Evolutionary conservation across 2,329 filamentous ascomycete species (phyloP).

Genomic region (Phyllachora maydis): DNA sequence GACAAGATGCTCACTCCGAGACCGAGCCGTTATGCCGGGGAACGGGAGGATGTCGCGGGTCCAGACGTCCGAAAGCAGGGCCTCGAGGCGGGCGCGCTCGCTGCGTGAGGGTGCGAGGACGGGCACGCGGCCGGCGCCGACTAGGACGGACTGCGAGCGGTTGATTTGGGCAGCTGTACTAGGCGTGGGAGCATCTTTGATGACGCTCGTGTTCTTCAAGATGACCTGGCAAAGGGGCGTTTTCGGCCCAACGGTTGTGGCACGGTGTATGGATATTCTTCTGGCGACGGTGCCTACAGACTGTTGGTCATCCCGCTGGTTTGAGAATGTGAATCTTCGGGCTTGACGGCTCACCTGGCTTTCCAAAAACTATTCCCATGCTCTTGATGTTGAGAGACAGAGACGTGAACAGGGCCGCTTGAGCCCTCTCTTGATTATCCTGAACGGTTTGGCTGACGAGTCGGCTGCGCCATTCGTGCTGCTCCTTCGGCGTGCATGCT

Average conservation of each 20-base stretch:
- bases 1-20: conserved; percentile 50
- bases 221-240: conserved; percentile 55
- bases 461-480: conserved; percentile 58
- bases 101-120: conserved; percentile 54
- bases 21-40: conserved; percentile 53
- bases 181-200: conserved; percentile 29
- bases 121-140: conserved; percentile 41
- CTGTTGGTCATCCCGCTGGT: too few species aligned
- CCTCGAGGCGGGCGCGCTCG: conserved; percentile 61
- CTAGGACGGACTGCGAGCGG: conserved; percentile 62
- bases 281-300: conserved; percentile 36
- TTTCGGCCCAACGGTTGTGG: conserved; percentile 52
- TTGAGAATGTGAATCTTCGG: too few species aligned
- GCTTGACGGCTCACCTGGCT: conserved; percentile 39
- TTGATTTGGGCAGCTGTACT: conserved; percentile 35
- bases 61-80: conserved; percentile 59
- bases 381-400: conserved; percentile 51
- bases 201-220: conserved; percentile 63
- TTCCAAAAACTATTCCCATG: conserved; percentile 55
- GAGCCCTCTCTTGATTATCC: conserved; percentile 22
- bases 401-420: conserved; percentile 35
- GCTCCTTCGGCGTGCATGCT: conserved; percentile 65
- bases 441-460: conserved; percentile 29
- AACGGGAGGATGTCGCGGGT: conserved; percentile 63
- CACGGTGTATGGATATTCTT: conserved; percentile 58